A percentile compares a stretch with the other conserved stretches of the same genome.
Conservation (phyloP, 352 stramenopile genomes). For the Sclerospora graminicola region DNA sequence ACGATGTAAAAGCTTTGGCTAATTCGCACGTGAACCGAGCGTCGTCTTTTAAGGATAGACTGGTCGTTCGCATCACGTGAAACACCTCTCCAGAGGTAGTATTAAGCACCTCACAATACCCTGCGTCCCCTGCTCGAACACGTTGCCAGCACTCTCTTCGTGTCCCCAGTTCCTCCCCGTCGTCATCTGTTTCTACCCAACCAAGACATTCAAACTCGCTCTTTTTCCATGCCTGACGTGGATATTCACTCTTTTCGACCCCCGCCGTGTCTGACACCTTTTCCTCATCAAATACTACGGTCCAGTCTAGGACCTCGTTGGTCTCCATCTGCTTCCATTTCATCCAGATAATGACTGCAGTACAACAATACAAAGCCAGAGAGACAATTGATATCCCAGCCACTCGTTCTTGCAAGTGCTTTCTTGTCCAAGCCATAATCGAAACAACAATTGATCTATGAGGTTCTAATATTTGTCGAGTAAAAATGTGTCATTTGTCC, state of each 20-base stretch:
- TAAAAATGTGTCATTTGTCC: no score
- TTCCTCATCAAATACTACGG: not conserved
- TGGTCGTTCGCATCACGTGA: slow-evolving; percentile 55
- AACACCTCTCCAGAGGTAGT: slow-evolving; percentile 34
- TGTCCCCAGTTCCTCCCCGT: slow-evolving; percentile 33
- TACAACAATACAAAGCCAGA: slow-evolving; percentile 20
- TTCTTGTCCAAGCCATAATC: no score
- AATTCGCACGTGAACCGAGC: slow-evolving; percentile 61
- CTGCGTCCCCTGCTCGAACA: slow-evolving; percentile 37
- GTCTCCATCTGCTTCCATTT: slow-evolving; percentile 21
- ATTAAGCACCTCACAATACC: slow-evolving; percentile 60
- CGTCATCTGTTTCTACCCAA: slow-evolving; percentile 50
- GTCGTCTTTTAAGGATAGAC: slow-evolving; percentile 52
- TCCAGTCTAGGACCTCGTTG: not conserved
- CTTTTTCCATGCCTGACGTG: slow-evolving; percentile 15
- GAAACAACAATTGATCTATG: no score
- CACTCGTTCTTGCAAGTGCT: slow-evolving; percentile 3
- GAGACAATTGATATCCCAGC: slow-evolving; percentile 3
- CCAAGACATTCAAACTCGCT: slow-evolving; percentile 53
- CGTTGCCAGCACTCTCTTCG: slow-evolving; percentile 51
- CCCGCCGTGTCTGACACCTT: not conserved
- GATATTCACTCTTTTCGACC: slow-evolving; percentile 6
- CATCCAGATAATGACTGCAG: slow-evolving; percentile 18
- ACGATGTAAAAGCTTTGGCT: slow-evolving; percentile 44
- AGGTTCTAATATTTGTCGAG: no score